These are phyloP conservation scores for Cercospora zeae-maydis DNA, from an alignment of 2,329 filamentous ascomycete genomes.

Conservation along the genomic window DNA sequence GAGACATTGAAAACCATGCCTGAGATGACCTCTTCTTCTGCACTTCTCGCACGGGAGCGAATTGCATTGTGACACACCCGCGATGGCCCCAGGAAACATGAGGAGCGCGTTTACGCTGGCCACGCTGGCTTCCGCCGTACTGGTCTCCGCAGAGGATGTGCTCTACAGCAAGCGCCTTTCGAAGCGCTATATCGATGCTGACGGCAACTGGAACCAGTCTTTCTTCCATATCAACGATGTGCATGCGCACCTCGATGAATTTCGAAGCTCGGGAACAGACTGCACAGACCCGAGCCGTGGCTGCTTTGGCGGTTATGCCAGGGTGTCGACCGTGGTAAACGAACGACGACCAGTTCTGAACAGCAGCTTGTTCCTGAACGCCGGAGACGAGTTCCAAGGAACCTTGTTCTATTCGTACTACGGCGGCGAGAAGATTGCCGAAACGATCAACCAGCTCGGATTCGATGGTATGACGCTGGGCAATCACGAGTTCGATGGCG, in stretches of 20 bases:
- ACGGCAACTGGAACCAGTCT: constrained; percentile 28
- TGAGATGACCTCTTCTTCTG: background rate
- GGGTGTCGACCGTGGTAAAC: constrained; percentile 60
- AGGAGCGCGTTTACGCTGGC: constrained; percentile 2
- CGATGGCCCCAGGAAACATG: background rate
- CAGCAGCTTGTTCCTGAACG: constrained; percentile 62
- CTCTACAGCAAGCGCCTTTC: constrained; percentile 23
- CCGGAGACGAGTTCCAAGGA: constrained; percentile 67
- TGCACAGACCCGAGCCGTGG: constrained; percentile 55
- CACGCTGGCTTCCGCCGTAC: background rate
- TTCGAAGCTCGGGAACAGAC: constrained; percentile 58
- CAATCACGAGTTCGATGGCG: constrained; percentile 65
- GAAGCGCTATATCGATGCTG: constrained; percentile 25
- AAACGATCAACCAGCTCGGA: constrained; percentile 62
- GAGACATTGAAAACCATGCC: background rate
- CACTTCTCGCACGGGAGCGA: background rate
- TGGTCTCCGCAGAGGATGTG: constrained; percentile 23
- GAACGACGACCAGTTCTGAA: constrained; percentile 55
- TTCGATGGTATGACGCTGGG: constrained; percentile 66
- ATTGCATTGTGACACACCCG: background rate
- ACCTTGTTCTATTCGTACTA: constrained; percentile 67
- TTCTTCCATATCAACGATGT: constrained; percentile 70
- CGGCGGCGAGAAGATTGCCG: constrained; percentile 63
- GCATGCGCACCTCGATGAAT: constrained; percentile 64
- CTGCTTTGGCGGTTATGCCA: constrained; percentile 63